These are phyloP conservation scores for Candida alai DNA, from an alignment of 805 yeast species.

Conservation along the genomic window DNA sequence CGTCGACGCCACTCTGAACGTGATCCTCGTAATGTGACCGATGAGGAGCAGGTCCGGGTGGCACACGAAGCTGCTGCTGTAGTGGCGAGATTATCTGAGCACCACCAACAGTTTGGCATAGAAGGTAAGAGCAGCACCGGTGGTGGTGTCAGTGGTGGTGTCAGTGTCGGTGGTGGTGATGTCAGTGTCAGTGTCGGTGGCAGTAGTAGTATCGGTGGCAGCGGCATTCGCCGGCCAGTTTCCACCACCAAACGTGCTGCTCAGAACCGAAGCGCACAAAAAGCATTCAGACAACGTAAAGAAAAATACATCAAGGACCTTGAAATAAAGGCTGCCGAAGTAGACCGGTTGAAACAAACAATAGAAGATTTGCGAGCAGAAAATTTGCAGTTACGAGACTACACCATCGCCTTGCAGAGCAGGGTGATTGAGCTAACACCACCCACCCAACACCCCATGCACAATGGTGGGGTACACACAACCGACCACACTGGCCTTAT, in stretches of 20 bases:
- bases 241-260: conserved; percentile 80
- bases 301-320: conserved; percentile 78
- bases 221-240: conserved; percentile 30
- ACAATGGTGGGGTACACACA: conserved; percentile 11
- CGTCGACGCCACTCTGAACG: too few relatives aligned
- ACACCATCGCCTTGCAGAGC: conserved; percentile 65
- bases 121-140: conserved; percentile 1
- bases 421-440: conserved; percentile 49
- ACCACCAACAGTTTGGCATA: too few relatives aligned
- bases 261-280: conserved; percentile 88
- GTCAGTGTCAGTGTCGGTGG: conserved; percentile 3
- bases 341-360: conserved; percentile 57
- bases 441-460: conserved; percentile 12
- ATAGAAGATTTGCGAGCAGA: conserved; percentile 67
- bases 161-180: conserved; percentile 3
- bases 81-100: too few relatives aligned
- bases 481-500: conserved; percentile 39
- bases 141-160: conserved; percentile 6
- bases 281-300: conserved; percentile 83
- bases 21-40: conserved; percentile 2
- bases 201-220: conserved; percentile 5
- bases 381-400: conserved; percentile 67
- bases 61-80: conserved; percentile 9
- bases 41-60: conserved; percentile 10
- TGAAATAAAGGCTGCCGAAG: conserved; percentile 65